phyloP scores from a whole-genome alignment of 2,329 filamentous ascomycete genomes.

The Trichoderma guizhouense region DNA sequence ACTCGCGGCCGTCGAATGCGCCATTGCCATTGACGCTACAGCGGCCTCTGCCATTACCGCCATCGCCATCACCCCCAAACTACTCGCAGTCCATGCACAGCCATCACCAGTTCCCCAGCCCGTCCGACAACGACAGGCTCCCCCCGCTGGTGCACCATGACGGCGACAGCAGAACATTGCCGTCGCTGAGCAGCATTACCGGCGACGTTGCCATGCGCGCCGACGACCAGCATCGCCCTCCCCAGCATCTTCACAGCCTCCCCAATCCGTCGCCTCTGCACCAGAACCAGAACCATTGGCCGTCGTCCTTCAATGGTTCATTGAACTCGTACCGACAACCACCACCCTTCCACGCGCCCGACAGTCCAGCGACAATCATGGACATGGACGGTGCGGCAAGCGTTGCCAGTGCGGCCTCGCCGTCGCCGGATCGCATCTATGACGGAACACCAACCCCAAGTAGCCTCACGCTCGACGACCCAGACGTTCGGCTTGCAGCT shows the following conservation, averaged over 20 bases:
- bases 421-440: slow-evolving; percentile 32
- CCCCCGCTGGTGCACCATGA: slow-evolving; percentile 30
- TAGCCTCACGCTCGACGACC: slow-evolving; percentile 58
- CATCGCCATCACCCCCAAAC: background rate
- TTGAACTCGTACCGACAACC: slow-evolving; percentile 42
- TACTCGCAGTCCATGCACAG: slow-evolving; percentile 15
- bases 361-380: slow-evolving; percentile 49
- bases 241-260: background rate
- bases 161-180: slow-evolving; percentile 30
- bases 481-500: slow-evolving; percentile 66
- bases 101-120: slow-evolving; percentile 4
- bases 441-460: slow-evolving; percentile 42
- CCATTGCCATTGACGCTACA: background rate
- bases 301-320: slow-evolving; percentile 23
- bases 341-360: slow-evolving; percentile 34
- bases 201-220: slow-evolving; percentile 27
- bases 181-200: slow-evolving; percentile 37
- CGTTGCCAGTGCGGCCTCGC: slow-evolving; percentile 42
- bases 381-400: slow-evolving; percentile 46
- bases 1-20: background rate
- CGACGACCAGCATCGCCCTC: slow-evolving; percentile 16
- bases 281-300: slow-evolving; percentile 39
- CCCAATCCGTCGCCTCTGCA: slow-evolving; percentile 19
- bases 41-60: background rate
- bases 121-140: slow-evolving; percentile 19